Evolutionary conservation across 768 basidiomycete genomes (phyloP).

Genomic region (Plicaturopsis crispa): DNA sequence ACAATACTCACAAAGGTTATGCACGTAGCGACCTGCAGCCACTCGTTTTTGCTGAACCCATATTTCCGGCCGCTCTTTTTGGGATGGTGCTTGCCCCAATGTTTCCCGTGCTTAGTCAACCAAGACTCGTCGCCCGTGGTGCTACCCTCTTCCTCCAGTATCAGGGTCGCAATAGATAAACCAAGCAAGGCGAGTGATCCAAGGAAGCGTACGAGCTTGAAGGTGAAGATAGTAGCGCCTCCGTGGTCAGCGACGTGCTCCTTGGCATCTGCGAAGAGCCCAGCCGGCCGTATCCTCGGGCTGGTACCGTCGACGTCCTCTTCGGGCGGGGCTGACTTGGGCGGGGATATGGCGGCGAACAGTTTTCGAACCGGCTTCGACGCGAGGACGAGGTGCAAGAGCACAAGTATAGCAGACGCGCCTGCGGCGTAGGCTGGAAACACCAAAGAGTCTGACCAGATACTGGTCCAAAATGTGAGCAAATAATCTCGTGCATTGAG

Average conservation of each 20-base stretch:
- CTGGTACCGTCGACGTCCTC: too few relatives aligned
- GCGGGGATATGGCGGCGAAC: too few relatives aligned
- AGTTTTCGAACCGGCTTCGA: constrained; percentile 1
- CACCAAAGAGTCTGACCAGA: constrained; percentile 19
- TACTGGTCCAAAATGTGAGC: too few relatives aligned
- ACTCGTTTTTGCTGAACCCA: constrained; percentile 13
- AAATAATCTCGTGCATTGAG: too few relatives aligned
- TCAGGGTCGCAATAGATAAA: constrained; percentile 37
- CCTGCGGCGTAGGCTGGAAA: constrained; percentile 28
- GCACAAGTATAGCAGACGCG: constrained; percentile 25
- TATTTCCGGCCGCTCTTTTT: constrained; percentile 8
- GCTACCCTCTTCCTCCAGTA: constrained; percentile 21
- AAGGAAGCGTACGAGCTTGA: constrained; percentile 37
- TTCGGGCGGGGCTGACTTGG: too few relatives aligned
- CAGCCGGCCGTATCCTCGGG: neutral
- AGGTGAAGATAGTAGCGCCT: constrained; percentile 37
- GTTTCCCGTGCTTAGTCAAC: constrained; percentile 5
- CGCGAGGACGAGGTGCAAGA: constrained; percentile 19
- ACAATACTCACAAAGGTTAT: constrained; percentile 22
- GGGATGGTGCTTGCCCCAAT: constrained; percentile 5
- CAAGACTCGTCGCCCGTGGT: constrained; percentile 6
- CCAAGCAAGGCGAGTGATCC: constrained; percentile 40
- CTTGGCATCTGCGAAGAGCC: neutral
- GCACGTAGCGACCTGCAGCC: constrained; percentile 22
- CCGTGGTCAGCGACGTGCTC: constrained; percentile 35